These are phyloP conservation scores for Medicago ruthenica DNA, from an alignment of 306 rosid species.

Conservation along the genomic window DNA sequence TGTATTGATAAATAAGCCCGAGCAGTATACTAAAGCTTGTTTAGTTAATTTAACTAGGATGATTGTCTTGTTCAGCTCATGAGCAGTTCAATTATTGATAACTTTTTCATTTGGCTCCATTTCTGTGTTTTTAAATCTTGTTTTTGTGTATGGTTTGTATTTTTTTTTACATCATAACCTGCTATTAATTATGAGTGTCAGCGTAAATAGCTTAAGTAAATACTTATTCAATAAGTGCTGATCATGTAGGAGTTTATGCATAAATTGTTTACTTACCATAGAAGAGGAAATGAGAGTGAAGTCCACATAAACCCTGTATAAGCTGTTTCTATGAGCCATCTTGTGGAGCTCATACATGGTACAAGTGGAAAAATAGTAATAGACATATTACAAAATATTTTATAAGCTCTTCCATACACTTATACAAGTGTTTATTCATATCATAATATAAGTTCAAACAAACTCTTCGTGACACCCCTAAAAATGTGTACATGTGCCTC, in stretches of 20 bases:
- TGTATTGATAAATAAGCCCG: conserved; percentile 5
- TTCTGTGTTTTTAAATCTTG: neutral
- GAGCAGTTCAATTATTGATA: neutral
- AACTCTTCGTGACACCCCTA: neutral
- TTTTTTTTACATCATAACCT: neutral
- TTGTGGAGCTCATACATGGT: neutral
- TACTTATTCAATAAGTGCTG: neutral
- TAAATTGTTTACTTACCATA: neutral
- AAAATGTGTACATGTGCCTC: neutral
- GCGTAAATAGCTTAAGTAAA: conserved; percentile 8
- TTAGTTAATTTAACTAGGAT: neutral
- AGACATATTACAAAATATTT: too few relatives aligned
- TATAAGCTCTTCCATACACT: neutral
- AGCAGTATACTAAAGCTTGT: conserved; percentile 9
- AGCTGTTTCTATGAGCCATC: neutral
- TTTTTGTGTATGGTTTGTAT: neutral
- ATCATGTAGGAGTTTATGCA: neutral
- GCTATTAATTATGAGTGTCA: neutral
- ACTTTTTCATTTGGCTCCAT: neutral
- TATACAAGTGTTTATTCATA: neutral
- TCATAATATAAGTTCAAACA: conserved; percentile 5
- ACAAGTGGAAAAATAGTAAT: neutral
- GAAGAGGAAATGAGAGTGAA: conserved; percentile 3
- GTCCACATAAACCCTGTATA: neutral
- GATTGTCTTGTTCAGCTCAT: neutral